A percentile compares a stretch with the other conserved stretches of the same genome.
These are phyloP conservation scores for Lachnellula willkommii DNA, from an alignment of 2,329 filamentous ascomycete species.

Conservation along the genomic window DNA sequence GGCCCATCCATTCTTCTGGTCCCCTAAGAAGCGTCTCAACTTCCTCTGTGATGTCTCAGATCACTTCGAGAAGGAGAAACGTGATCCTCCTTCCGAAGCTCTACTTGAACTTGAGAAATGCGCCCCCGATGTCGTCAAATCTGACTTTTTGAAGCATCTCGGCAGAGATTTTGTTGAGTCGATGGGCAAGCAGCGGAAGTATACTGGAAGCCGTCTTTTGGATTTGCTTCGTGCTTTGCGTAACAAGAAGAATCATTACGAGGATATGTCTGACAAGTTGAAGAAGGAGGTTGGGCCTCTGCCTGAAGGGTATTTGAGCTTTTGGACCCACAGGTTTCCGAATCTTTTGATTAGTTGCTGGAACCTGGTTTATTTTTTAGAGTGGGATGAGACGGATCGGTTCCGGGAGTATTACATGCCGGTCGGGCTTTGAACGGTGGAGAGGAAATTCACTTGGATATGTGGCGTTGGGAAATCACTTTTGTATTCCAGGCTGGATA, in stretches of 20 bases:
- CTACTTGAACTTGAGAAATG: slow-evolving; percentile 55
- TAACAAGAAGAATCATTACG: slow-evolving; percentile 97
- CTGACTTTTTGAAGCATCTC: slow-evolving; percentile 73
- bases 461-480: not conserved
- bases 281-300: slow-evolving; percentile 61
- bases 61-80: slow-evolving; percentile 87
- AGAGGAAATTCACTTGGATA: not conserved
- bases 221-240: slow-evolving; percentile 83
- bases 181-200: slow-evolving; percentile 90
- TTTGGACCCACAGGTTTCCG: slow-evolving; percentile 64
- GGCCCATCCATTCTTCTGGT: slow-evolving; percentile 96
- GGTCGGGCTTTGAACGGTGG: slow-evolving; percentile 8
- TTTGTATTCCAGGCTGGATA: not conserved
- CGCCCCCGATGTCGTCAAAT: slow-evolving; percentile 50
- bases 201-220: slow-evolving; percentile 75
- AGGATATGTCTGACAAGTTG: slow-evolving; percentile 82
- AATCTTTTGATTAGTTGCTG: slow-evolving; percentile 62
- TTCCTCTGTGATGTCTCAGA: slow-evolving; percentile 98
- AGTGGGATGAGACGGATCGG: slow-evolving; percentile 45
- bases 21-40: slow-evolving; percentile 75
- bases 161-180: slow-evolving; percentile 82
- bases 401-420: slow-evolving; percentile 68
- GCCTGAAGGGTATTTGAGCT: slow-evolving; percentile 61
- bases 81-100: slow-evolving; percentile 70
- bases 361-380: slow-evolving; percentile 52